Percentiles rank a stretch among this genome's conserved stretches.
phyloP scores from a whole-genome alignment of 106 monocot genomes.

The Allium cepa region DNA sequence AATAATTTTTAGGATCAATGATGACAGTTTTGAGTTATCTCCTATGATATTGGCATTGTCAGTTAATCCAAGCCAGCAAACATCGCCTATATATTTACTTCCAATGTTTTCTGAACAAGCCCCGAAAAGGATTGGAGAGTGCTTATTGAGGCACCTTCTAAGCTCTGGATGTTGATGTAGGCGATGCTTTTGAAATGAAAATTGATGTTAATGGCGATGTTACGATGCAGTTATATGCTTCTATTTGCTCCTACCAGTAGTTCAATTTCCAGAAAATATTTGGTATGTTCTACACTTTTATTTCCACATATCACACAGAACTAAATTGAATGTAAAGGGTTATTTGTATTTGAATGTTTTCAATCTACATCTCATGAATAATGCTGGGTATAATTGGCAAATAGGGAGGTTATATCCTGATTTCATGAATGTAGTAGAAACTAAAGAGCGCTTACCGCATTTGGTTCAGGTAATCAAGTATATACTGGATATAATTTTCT shows the following conservation, averaged over 20 bases:
- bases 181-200: constrained; percentile 61
- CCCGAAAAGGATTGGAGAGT: constrained; percentile 37
- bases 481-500: not conserved
- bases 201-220: constrained; percentile 11
- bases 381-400: constrained; percentile 70
- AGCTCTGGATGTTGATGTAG: constrained; percentile 57
- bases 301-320: too few relatives aligned
- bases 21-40: constrained; percentile 44
- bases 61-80: constrained; percentile 38
- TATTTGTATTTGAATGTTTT: too few relatives aligned
- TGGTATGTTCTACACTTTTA: constrained; percentile 24
- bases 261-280: constrained; percentile 75
- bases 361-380: not conserved
- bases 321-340: too few relatives aligned
- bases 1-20: constrained; percentile 39
- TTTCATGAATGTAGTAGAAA: constrained; percentile 53
- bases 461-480: constrained; percentile 31
- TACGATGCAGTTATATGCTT: constrained; percentile 38
- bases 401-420: constrained; percentile 50
- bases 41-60: constrained; percentile 79
- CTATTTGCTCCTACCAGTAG: constrained; percentile 81
- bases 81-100: constrained; percentile 66
- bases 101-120: constrained; percentile 33
- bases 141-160: constrained; percentile 48
- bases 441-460: constrained; percentile 47